Conservation (phyloP, 2,329 filamentous ascomycete species). For the Grosmannia clavigera region DNA sequence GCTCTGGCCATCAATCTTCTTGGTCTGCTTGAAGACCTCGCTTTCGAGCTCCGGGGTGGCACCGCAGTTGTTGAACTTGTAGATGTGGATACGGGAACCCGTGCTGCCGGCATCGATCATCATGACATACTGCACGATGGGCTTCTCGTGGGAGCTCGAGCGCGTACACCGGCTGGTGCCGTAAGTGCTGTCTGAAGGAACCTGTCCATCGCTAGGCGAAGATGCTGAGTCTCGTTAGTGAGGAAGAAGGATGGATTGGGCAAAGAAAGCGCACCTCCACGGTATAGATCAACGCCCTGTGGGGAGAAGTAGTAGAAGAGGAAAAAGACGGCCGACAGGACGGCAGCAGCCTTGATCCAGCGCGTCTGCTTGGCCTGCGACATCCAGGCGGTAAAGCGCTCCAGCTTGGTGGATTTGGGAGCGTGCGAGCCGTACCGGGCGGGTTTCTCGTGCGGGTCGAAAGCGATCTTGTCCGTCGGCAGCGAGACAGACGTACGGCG, state of each 20-base stretch:
- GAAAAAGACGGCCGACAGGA: conserved; percentile 46
- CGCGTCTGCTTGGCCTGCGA: conserved; percentile 52
- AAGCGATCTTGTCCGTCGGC: conserved; percentile 45
- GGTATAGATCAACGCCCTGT: conserved; percentile 41
- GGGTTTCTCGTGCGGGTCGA: conserved; percentile 54
- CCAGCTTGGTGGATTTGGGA: conserved; percentile 34
- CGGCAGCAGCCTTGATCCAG: conserved; percentile 53
- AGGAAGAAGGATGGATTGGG: background rate
- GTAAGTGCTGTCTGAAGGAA: conserved; percentile 46
- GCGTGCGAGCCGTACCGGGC: conserved; percentile 42
- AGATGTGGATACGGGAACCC: conserved; percentile 94
- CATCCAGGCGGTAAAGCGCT: conserved; percentile 44
- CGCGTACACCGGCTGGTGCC: conserved; percentile 66
- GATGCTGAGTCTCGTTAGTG: background rate
- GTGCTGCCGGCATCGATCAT: conserved; percentile 99
- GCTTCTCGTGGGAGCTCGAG: conserved; percentile 77
- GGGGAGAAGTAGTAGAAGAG: conserved; percentile 54
- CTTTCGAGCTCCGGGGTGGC: conserved; percentile 86
- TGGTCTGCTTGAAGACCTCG: conserved; percentile 89
- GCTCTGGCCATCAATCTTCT: conserved; percentile 58
- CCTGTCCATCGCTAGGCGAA: conserved; percentile 31
- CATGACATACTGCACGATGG: conserved; percentile 90
- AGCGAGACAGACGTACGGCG: conserved; percentile 53
- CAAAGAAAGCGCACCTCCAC: conserved; percentile 25
- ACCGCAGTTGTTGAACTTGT: conserved; percentile 98